These are phyloP conservation scores for Dictyostelium firmibasis DNA, from an alignment of 78 protist species.

Conservation along the genomic window DNA sequence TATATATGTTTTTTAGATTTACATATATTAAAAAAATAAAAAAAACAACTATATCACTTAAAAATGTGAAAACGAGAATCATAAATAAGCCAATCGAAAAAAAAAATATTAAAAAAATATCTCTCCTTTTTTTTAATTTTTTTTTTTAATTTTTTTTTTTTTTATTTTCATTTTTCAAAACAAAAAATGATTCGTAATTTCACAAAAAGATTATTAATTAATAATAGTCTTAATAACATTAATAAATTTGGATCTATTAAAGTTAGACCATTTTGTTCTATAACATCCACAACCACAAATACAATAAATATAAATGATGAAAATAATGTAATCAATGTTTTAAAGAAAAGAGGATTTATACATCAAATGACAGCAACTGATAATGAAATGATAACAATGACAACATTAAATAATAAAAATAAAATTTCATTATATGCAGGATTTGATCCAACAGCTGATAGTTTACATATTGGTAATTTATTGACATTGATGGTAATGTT, in stretches of 20 bases:
- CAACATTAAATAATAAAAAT: neutral
- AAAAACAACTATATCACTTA: too few species aligned
- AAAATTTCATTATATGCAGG: slow-evolving; percentile 78
- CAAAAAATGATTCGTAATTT: neutral
- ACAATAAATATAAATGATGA: neutral
- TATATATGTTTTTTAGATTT: too few species aligned
- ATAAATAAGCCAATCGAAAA: too few species aligned
- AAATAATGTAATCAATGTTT: slow-evolving; percentile 34
- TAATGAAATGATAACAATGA: slow-evolving; percentile 38
- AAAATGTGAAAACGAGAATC: too few species aligned
- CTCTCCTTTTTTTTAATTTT: too few species aligned
- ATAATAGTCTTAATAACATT: neutral
- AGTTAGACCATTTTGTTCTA: neutral
- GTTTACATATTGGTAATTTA: slow-evolving; percentile 93
- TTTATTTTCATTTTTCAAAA: neutral
- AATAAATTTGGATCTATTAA: neutral
- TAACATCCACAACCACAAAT: neutral
- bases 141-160: neutral
- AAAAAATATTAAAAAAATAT: too few species aligned
- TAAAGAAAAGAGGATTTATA: slow-evolving; percentile 70
- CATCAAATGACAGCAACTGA: slow-evolving; percentile 64
- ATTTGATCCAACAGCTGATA: slow-evolving; percentile 94
- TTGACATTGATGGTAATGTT: slow-evolving; percentile 79
- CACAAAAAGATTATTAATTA: neutral
- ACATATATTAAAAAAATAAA: too few species aligned